Evolutionary conservation across 352 stramenopile species (phyloP).

Genomic region (Elongisporangium prolatum): DNA sequence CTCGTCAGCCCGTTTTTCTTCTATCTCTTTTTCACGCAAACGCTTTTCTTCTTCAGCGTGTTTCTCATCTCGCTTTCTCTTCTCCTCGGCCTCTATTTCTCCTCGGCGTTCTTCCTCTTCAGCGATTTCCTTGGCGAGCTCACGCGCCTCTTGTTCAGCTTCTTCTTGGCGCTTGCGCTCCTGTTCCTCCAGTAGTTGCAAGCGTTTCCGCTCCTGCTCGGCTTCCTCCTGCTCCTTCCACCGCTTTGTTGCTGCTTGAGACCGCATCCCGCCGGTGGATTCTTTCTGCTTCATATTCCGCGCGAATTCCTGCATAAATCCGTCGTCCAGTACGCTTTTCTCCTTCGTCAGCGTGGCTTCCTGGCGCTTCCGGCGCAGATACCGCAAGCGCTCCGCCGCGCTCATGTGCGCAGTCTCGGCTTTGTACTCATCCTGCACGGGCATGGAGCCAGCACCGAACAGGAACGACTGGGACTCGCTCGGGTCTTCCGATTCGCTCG

Average conservation of each 20-base stretch:
- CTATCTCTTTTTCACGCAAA: constrained; percentile 5
- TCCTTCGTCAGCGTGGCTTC: constrained; percentile 47
- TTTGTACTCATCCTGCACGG: constrained; percentile 41
- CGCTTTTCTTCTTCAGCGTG: constrained; percentile 4
- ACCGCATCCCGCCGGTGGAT: constrained; percentile 11
- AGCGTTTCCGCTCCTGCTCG: constrained; percentile 27
- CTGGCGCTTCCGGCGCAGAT: constrained; percentile 56
- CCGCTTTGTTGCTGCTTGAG: constrained; percentile 11
- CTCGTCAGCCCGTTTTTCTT: constrained; percentile 2
- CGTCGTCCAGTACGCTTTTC: constrained; percentile 38
- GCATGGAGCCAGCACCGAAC: background rate
- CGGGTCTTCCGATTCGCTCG: background rate
- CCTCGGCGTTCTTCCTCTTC: background rate
- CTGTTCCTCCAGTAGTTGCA: constrained; percentile 22
- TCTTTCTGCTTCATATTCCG: constrained; percentile 75
- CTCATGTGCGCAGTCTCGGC: constrained; percentile 56
- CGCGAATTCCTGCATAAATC: constrained; percentile 64
- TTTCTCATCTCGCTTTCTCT: constrained; percentile 15
- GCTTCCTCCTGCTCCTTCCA: constrained; percentile 28
- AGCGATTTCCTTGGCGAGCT: constrained; percentile 2
- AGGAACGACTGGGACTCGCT: background rate
- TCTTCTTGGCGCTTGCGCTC: constrained; percentile 21
- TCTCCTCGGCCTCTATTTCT: constrained; percentile 13
- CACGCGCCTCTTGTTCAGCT: constrained; percentile 14
- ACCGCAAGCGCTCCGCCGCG: constrained; percentile 53